phyloP scores from a whole-genome alignment of 345 rosid genomes.

The Viola odorata region DNA sequence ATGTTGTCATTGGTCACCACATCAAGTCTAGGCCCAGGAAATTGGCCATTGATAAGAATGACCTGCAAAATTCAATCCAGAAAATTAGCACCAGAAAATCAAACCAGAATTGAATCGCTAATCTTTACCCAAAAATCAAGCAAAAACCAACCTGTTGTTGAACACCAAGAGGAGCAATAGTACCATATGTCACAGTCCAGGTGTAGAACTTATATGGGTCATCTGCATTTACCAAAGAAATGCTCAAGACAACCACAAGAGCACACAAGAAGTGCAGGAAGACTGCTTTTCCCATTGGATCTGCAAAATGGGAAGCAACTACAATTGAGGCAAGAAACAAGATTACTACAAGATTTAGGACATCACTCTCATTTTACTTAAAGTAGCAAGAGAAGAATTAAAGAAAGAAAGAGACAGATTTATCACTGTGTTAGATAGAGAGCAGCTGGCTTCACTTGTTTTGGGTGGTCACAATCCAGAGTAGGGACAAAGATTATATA shows the following conservation, averaged over 20 bases:
- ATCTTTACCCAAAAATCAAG: no score
- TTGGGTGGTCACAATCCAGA: neutral
- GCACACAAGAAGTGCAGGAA: conserved; percentile 9
- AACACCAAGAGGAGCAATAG: conserved; percentile 61
- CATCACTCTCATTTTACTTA: neutral
- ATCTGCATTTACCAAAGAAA: conserved; percentile 50
- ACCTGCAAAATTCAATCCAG: conserved; percentile 37
- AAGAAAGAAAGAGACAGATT: neutral
- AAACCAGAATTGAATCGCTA: neutral
- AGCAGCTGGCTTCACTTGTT: neutral
- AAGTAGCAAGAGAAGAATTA: neutral
- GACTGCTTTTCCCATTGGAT: conserved; percentile 15
- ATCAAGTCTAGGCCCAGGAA: conserved; percentile 93
- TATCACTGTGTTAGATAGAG: neutral
- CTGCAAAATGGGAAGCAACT: conserved; percentile 6
- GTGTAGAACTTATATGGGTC: conserved; percentile 74
- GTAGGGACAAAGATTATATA: neutral
- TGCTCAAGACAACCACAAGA: conserved; percentile 42
- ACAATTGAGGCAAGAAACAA: neutral
- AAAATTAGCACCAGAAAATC: neutral
- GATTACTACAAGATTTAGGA: neutral
- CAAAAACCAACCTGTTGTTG: conserved; percentile 56
- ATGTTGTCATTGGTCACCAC: conserved; percentile 92
- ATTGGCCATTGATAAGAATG: conserved; percentile 91
- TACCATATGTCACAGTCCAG: conserved; percentile 89